These are phyloP conservation scores for Diaporthe sp. DNA, from an alignment of 2,329 filamentous ascomycete species.

Conservation along the genomic window DNA sequence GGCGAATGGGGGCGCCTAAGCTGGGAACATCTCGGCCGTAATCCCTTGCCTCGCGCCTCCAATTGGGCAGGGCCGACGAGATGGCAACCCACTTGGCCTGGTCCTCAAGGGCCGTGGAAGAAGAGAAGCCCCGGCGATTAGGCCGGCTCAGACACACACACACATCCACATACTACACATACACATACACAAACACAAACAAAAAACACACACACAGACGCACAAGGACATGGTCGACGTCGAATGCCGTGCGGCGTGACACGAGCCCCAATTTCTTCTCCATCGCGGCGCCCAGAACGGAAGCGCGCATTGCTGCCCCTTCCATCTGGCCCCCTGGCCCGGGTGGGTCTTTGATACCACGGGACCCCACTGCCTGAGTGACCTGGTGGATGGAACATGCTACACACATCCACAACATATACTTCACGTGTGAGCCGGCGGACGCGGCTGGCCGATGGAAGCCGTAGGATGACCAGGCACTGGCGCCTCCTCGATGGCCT, in stretches of 20 bases:
- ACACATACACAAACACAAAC: background rate
- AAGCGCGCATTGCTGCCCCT: background rate
- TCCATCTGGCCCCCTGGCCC: background rate
- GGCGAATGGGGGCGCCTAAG: background rate
- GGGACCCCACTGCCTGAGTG: background rate
- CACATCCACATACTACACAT: background rate
- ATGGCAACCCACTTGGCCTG: background rate
- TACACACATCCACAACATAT: background rate
- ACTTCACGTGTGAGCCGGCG: slow-evolving; percentile 18
- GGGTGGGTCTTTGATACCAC: background rate
- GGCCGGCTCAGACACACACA: background rate
- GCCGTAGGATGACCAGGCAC: background rate
- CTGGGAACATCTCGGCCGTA: slow-evolving; percentile 19
- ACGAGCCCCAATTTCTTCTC: background rate
- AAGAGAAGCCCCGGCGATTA: background rate
- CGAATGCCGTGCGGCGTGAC: slow-evolving; percentile 1
- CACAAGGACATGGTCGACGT: background rate
- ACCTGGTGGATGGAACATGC: background rate
- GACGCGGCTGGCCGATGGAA: slow-evolving; percentile 8
- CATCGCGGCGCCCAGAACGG: background rate
- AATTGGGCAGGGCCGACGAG: slow-evolving; percentile 5
- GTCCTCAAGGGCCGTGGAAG: background rate
- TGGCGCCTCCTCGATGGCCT: background rate
- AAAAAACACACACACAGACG: background rate
- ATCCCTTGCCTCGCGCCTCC: background rate